Percentiles rank a stretch among this genome's conserved stretches.
Conservation (phyloP, 495 filamentous ascomycete species). For the Geoglossum glabrum region DNA sequence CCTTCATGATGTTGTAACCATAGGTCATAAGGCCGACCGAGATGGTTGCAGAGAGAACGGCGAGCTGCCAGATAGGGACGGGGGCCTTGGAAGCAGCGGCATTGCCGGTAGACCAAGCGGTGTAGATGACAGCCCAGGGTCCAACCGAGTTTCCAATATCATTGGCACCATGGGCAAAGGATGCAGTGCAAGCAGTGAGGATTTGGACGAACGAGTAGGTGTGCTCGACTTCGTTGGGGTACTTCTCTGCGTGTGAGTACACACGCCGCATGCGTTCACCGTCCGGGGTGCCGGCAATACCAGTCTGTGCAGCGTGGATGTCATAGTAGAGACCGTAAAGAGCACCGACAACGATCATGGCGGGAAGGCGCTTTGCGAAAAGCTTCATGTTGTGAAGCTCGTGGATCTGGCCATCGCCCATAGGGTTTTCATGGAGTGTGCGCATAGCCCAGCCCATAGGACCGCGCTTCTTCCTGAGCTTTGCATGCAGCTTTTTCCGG, state of each 20-base stretch:
- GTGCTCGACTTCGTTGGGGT: constrained; percentile 59
- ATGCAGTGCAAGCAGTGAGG: constrained; percentile 51
- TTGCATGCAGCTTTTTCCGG: constrained; percentile 28
- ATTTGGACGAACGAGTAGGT: constrained; percentile 58
- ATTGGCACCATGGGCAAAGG: constrained; percentile 65
- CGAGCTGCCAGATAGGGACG: constrained; percentile 40
- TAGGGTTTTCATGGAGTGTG: constrained; percentile 43
- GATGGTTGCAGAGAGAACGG: constrained; percentile 30
- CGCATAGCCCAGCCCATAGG: constrained; percentile 57
- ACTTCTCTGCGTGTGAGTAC: constrained; percentile 38
- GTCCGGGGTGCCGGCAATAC: constrained; percentile 42
- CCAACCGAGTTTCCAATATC: constrained; percentile 63
- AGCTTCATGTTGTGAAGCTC: constrained; percentile 42
- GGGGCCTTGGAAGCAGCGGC: constrained; percentile 26
- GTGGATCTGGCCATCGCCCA: constrained; percentile 46
- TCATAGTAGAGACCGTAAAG: constrained; percentile 55
- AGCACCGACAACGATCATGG: constrained; percentile 29
- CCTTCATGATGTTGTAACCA: constrained; percentile 52
- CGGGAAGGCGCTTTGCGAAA: constrained; percentile 37
- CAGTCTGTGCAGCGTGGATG: constrained; percentile 47
- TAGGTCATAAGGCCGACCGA: constrained; percentile 39
- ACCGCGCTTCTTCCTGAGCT: constrained; percentile 33
- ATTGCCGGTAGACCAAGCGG: constrained; percentile 37
- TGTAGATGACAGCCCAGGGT: constrained; percentile 49
- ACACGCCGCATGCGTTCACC: constrained; percentile 41